These are phyloP conservation scores for Fusarium fujikuroi DNA, from an alignment of 2,329 filamentous ascomycete genomes.

Conservation along the genomic window DNA sequence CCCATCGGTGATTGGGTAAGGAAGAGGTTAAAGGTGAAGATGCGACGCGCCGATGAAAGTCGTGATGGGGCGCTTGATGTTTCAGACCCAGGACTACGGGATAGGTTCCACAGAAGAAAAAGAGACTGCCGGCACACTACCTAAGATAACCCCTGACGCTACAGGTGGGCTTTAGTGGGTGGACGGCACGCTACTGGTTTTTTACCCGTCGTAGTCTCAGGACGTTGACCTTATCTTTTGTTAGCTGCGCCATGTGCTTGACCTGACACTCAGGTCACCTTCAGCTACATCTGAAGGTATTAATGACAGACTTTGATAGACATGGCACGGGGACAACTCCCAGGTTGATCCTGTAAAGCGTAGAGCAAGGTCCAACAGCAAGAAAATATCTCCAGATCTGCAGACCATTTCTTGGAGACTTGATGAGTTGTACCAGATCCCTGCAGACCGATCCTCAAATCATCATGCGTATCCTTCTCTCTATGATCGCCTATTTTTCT, in stretches of 20 bases:
- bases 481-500: slow-evolving; percentile 18
- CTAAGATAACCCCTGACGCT: slow-evolving; percentile 31
- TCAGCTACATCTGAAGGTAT: neutral
- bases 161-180: neutral
- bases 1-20: slow-evolving; percentile 40
- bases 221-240: slow-evolving; percentile 15
- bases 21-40: slow-evolving; percentile 25
- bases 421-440: slow-evolving; percentile 21
- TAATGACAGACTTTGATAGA: neutral
- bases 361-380: neutral
- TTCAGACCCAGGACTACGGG: slow-evolving; percentile 36
- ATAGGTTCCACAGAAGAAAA: slow-evolving; percentile 17
- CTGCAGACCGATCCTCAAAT: slow-evolving; percentile 31
- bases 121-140: slow-evolving; percentile 15
- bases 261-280: slow-evolving; percentile 31
- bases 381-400: slow-evolving; percentile 16
- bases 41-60: slow-evolving; percentile 42
- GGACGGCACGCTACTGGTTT: neutral
- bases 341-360: slow-evolving; percentile 2
- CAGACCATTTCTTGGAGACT: neutral
- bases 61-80: slow-evolving; percentile 43
- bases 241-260: slow-evolving; percentile 21
- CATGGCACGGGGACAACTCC: neutral
- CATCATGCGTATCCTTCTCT: slow-evolving; percentile 20
- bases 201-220: slow-evolving; percentile 19